Conservation (phyloP, 140 eudicot genomes). For the Stevia rebaudiana region DNA sequence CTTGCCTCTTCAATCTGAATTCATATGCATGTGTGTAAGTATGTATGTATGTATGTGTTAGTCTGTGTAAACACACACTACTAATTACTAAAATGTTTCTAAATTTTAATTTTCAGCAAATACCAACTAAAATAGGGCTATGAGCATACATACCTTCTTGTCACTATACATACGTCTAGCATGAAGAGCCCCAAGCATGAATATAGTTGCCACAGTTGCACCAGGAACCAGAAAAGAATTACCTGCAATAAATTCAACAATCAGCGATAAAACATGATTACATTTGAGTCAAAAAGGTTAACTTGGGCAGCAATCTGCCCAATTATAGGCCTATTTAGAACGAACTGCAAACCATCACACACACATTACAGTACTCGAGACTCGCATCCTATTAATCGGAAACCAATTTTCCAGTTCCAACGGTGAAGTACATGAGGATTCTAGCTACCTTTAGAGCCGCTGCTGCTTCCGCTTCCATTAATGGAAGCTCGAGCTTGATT, state of each 20-base stretch:
- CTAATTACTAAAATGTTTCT: not conserved
- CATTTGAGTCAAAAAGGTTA: no score
- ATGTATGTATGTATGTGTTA: no score
- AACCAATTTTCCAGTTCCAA: not conserved
- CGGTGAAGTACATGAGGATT: not conserved
- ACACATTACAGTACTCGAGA: not conserved
- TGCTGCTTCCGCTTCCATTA: constrained; percentile 35
- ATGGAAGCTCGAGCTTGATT: constrained; percentile 42
- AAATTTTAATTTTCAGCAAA: not conserved
- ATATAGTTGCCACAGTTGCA: constrained; percentile 81
- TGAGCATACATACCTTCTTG: constrained; percentile 49
- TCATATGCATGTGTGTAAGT: not conserved
- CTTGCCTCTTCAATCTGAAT: constrained; percentile 74
- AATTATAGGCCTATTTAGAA: not conserved
- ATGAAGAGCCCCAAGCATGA: constrained; percentile 95
- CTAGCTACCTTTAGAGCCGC: constrained; percentile 50
- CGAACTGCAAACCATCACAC: not conserved
- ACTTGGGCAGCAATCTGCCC: no score
- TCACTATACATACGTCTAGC: constrained; percentile 88
- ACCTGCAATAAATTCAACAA: constrained; percentile 35
- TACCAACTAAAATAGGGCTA: not conserved
- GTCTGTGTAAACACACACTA: no score
- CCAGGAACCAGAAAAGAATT: constrained; percentile 80
- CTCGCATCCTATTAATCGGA: not conserved
- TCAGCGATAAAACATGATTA: not conserved